These are phyloP conservation scores for Alternaria sp. DNA, from an alignment of 2,329 filamentous ascomycete species.

Conservation along the genomic window DNA sequence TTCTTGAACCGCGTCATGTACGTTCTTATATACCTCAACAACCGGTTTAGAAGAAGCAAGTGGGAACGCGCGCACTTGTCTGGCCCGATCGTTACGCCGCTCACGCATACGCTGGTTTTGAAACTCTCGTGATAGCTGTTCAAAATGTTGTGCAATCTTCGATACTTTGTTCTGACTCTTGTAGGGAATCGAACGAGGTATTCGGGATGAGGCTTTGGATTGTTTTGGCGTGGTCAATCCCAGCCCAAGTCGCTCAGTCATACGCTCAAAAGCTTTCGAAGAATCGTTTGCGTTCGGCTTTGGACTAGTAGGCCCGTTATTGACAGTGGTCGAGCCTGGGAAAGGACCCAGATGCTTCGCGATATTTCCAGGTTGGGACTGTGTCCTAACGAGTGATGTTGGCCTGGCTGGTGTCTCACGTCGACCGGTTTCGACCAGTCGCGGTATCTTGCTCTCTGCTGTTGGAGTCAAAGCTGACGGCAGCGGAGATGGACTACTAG, in stretches of 20 bases:
- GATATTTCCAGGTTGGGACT: conserved; percentile 48
- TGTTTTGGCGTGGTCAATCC: conserved; percentile 65
- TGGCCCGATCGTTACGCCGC: conserved; percentile 79
- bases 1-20: conserved; percentile 90
- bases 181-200: conserved; percentile 77
- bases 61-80: conserved; percentile 82
- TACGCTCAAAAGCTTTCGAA: conserved; percentile 66
- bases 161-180: conserved; percentile 79
- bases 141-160: conserved; percentile 92
- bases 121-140: conserved; percentile 95
- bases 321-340: conserved; percentile 24
- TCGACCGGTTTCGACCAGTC: conserved; percentile 46
- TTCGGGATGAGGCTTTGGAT: conserved; percentile 71
- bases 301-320: conserved; percentile 28
- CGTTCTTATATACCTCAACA: conserved; percentile 93
- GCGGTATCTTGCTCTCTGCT: conserved; percentile 50
- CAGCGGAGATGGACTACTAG: conserved; percentile 33
- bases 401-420: conserved; percentile 42
- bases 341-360: conserved; percentile 31
- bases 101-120: conserved; percentile 92
- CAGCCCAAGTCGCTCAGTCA: conserved; percentile 76
- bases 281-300: conserved; percentile 47
- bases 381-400: conserved; percentile 39
- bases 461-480: conserved; percentile 23
- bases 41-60: conserved; percentile 93